Base-by-base conservation (phyloP, 306 rosid species). In the Prunus kanzakura region DNA sequence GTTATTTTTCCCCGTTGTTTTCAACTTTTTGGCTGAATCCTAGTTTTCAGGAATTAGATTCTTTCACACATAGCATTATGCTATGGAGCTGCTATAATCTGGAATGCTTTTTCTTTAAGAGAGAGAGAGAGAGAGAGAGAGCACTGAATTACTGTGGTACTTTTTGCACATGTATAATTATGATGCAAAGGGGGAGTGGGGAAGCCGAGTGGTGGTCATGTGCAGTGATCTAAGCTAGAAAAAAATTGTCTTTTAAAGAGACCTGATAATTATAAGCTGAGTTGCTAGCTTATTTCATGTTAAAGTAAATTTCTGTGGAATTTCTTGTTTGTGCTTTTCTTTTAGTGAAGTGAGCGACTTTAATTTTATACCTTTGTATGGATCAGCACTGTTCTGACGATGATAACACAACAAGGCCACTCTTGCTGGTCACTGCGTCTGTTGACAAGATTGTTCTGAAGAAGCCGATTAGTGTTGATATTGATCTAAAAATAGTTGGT, bases 381-480 rank as follows among this genome's bases (percentile, higher is more conserved):
- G 76, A 75, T 58, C 84, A 95, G 98, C 98, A 95, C 77, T 95
- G 97, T 68, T 85, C 92, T 35, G 98, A 90, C 82, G 89, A 73
- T 79, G 88, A 90, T 75, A 77, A 84, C 87, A 84, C 91, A 41
- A 95, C 97, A 35, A 87, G 98, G 85, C 98, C 97, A 29, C 94
- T 90, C 79, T 76, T 92, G 80, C 79, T 95, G 62, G 93, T 95
- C 69, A 95, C 97, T 64, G 97, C 98, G 64, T 90, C 98, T 41
- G 97, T 95, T 16, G 98, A 95, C 81, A 95, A 87, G 88, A 95
- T 95, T 82, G 89, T 92, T 9, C 75, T 95, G 71, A 92, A 92
- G 89, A 95, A 88, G 81, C 87, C 99, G 1, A 89, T 95, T 69
- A 89, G 96, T 84, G 99, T 92, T 68, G 77, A 84, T 84, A 77